Conservation (phyloP, 1,139 yeast genomes). For the Meyerozyma smithsonii region DNA sequence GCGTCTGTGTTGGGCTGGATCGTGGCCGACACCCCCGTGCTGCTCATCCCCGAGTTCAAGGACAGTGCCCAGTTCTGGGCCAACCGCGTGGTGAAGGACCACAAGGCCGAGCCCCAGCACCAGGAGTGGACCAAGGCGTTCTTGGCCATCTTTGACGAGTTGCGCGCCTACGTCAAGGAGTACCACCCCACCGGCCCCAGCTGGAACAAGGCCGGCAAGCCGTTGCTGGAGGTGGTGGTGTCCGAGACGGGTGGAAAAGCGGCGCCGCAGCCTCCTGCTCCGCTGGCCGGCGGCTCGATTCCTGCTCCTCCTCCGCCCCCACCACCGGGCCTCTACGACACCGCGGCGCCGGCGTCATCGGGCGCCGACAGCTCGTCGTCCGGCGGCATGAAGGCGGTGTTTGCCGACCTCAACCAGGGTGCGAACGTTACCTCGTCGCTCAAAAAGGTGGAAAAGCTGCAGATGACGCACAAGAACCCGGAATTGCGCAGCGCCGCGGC, state of each 20-base stretch:
- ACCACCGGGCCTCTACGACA: slow-evolving; percentile 70
- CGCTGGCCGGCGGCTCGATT: slow-evolving; percentile 19
- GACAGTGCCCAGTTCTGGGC: slow-evolving; percentile 95
- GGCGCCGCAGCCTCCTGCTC: slow-evolving; percentile 16
- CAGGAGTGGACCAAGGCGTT: slow-evolving; percentile 78
- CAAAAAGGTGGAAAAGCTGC: slow-evolving; percentile 87
- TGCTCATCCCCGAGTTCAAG: slow-evolving; percentile 74
- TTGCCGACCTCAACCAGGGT: slow-evolving; percentile 87
- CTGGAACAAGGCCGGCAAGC: slow-evolving; percentile 60
- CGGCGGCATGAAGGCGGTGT: slow-evolving; percentile 81
- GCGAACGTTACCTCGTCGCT: slow-evolving; percentile 77
- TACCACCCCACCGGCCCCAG: slow-evolving; percentile 76
- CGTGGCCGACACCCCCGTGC: slow-evolving; percentile 63
- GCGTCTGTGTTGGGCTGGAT: slow-evolving; percentile 92
- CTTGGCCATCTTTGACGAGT: slow-evolving; percentile 57
- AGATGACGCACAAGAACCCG: slow-evolving; percentile 95
- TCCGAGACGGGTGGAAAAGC: too few relatives aligned
- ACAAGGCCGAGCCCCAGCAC: slow-evolving; percentile 63
- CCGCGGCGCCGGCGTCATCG: too few relatives aligned
- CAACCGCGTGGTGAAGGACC: slow-evolving; percentile 81
- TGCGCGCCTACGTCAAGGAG: slow-evolving; percentile 70
- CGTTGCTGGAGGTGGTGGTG: slow-evolving; percentile 32
- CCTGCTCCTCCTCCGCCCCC: slow-evolving; percentile 60
- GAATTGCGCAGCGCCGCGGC: slow-evolving; percentile 55
- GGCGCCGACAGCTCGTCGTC: slow-evolving; percentile 23